Evolutionary conservation across 331 rosid genomes (phyloP), one percentile per base, ranked within the genome.

Genomic region (Malus hybrid): DNA sequence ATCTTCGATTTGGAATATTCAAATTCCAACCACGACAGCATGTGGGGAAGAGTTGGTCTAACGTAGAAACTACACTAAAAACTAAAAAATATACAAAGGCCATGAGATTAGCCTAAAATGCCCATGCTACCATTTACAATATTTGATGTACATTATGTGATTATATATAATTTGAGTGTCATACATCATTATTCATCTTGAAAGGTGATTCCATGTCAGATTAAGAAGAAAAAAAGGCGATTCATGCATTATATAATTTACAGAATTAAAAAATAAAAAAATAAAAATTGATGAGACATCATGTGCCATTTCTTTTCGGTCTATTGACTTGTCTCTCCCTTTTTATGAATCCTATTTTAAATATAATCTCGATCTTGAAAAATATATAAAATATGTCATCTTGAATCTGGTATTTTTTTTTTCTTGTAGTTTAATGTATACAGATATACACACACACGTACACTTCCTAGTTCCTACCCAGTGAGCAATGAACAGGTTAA

Each of bases 1-100:
- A 10, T 39, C 33, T 72, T 57, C 60, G 80, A 52, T 42, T 70
- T 66, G 71, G 82, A 78, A 83, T 83, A 69, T 86, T 79, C 80
- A 77, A 80, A 67, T 76, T 29, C 4, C 29, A 70, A 63, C n/a
- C 78, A 54, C 61, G 39, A 20, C n/a, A 12, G 80, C 77, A 85
- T 65, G 84, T 82, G 86, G 74, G 64, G 27, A 31, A 48, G 79
- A 10, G 55, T 54, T 74, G 46, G 62, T 34, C 65, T n/a, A 69
- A 29, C 46, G 59, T 63, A 11, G 50, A 44, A 11, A 44, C 50
- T 44, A 44, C 5, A 11, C 50, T 11, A n/a, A 42, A 28, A 46
- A 48, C 18, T 18, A 5, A 4, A 28, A 39, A 39, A 20, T 13
- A 3, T 65, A 18, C 50, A 9, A 7, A 15, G n/a, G n/a, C 76